phyloP scores from a whole-genome alignment of 2,329 filamentous ascomycete species.

The Emergomyces africanus region DNA sequence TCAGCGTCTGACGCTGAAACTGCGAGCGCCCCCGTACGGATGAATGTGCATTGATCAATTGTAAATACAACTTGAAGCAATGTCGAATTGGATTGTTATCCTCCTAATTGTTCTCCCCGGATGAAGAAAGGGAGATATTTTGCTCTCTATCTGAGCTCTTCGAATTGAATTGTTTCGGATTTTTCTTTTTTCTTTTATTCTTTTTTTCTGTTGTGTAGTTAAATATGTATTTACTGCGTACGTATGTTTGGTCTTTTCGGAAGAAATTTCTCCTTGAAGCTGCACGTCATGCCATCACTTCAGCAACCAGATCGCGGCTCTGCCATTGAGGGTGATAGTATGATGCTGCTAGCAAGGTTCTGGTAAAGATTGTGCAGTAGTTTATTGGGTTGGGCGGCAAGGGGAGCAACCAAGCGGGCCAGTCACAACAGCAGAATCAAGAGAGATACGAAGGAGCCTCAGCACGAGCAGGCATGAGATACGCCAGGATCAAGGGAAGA shows the following conservation, averaged over 20 bases:
- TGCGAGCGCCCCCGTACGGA: background rate
- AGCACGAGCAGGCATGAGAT: background rate
- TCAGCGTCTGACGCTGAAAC: conserved; percentile 1
- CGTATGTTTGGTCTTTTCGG: background rate
- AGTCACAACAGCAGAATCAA: background rate
- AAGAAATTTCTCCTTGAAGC: background rate
- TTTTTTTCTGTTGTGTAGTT: background rate
- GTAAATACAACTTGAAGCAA: no score
- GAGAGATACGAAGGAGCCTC: background rate
- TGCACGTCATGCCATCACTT: conserved; percentile 1
- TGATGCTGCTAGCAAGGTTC: background rate
- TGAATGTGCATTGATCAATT: no score
- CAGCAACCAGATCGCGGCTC: background rate
- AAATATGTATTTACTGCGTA: background rate
- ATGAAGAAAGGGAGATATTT: background rate
- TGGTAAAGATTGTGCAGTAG: conserved; percentile 1
- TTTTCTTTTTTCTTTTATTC: background rate
- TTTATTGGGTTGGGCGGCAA: background rate
- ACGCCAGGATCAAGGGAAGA: background rate
- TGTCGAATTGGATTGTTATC: background rate
- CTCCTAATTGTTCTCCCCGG: background rate
- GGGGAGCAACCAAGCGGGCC: background rate
- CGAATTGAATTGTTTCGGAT: background rate
- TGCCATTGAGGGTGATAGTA: background rate
- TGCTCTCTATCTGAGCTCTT: background rate